Evolutionary conservation across 225 moss, liverwort and hornwort species (phyloP), one percentile per base, ranked within the genome.

Genomic region (Neckera pumila): DNA sequence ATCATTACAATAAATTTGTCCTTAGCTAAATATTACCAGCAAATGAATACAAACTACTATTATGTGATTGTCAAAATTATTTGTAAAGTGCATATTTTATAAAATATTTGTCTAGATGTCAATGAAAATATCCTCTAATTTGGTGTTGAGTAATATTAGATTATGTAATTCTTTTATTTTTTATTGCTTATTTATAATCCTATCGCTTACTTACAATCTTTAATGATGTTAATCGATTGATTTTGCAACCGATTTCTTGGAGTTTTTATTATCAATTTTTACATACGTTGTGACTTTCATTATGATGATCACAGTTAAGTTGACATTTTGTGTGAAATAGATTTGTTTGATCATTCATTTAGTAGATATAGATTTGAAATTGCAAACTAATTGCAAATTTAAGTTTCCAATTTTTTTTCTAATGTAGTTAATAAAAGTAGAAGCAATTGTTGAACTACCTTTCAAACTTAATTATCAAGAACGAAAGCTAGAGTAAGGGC

Each of bases 121-220:
- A 43, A 66, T 28, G 16, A 15, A 36, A 65, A 49, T n/a, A 17
- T 5, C 43, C 8, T 33, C 16, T 17, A 7, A 47, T 47, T 47
- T 47, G 47, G 47, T 47, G 47, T 9, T 47, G 8, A 9, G 47
- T 47, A 47, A 45, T 49, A 12, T 3, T 43, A 3, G 23, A 23
- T 36, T 2, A 26, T 36, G 27, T 56, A 26, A 10, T 6, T 16
- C 0, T 21, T 77, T 17, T 26, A 0, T 11, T 27, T 79, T 42
- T 34, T 36, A 17, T 57, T 17, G 4, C 38, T 17, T 57, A 11
- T 4, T 27, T 38, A 36, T 5, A 79, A 27, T 7, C 18, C 40
- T 19, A 5, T 19, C 17, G 8, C 17, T 2, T 40, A 8, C 0
- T 43, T 0, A 4, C 0, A 16, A 57, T 64, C 3, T 1, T 86